phyloP scores from a whole-genome alignment of 176 grass and related monocot species.

The Avena atlantica region DNA sequence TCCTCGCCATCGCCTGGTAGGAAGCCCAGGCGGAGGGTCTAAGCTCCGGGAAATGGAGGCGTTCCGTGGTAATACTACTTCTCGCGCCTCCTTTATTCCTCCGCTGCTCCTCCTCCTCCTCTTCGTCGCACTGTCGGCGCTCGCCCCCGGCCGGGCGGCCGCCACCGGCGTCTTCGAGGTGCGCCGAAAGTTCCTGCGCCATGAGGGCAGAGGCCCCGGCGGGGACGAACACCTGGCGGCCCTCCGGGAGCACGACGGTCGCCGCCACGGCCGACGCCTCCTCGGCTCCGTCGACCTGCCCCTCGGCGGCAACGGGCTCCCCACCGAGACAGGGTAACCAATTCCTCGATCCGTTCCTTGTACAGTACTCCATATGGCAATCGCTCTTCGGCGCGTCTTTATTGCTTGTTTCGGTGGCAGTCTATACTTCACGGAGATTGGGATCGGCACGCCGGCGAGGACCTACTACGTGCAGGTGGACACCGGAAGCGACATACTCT shows the following conservation, averaged over 20 bases:
- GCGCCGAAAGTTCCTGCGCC: constrained; percentile 71
- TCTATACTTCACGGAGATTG: constrained; percentile 82
- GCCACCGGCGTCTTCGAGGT: constrained; percentile 68
- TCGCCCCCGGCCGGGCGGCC: constrained; percentile 31
- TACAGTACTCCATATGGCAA: too few species aligned
- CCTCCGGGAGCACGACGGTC: constrained; percentile 61
- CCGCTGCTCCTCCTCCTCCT: background rate
- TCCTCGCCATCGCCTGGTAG: background rate
- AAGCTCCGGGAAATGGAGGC: constrained; percentile 8
- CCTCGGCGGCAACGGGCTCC: constrained; percentile 79
- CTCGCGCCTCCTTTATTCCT: background rate
- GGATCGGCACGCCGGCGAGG: constrained; percentile 78
- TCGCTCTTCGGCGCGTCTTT: background rate
- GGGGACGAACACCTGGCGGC: constrained; percentile 24
- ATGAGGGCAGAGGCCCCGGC: background rate
- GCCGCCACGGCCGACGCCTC: constrained; percentile 56
- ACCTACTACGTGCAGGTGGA: constrained; percentile 96
- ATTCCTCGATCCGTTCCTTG: background rate
- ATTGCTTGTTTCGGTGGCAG: constrained; percentile 45
- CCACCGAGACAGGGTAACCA: constrained; percentile 60
- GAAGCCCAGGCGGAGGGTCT: background rate
- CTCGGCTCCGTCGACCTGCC: constrained; percentile 69
- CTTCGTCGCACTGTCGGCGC: constrained; percentile 28
- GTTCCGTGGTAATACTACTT: too few species aligned
- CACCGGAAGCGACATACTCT: constrained; percentile 92